These are phyloP conservation scores for Lactarius tabidus DNA, from an alignment of 768 basidiomycete genomes.

Conservation along the genomic window DNA sequence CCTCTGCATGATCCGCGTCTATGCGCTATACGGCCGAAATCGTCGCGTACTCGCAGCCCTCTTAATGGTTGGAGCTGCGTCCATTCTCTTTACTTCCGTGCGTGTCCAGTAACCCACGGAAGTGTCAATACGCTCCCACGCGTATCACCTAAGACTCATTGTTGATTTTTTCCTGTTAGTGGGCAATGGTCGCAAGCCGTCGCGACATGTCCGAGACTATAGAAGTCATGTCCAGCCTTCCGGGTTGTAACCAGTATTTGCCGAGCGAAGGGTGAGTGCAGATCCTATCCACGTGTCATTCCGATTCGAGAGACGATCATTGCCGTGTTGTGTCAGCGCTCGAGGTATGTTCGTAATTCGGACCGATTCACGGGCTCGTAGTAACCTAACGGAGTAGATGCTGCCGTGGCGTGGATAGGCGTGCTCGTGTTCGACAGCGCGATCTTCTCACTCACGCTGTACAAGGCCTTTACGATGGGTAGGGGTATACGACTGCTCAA, in stretches of 20 bases:
- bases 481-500: constrained; percentile 7
- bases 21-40: constrained; percentile 12
- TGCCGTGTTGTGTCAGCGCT: neutral
- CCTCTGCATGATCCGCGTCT: constrained; percentile 7
- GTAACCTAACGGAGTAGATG: constrained; percentile 2
- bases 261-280: constrained; percentile 7
- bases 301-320: neutral
- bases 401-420: constrained; percentile 15
- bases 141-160: neutral
- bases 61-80: neutral
- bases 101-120: neutral
- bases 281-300: neutral
- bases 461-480: constrained; percentile 14
- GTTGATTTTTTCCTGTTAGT: neutral
- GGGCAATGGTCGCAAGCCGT: neutral
- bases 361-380: neutral
- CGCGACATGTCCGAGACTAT: neutral
- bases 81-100: neutral
- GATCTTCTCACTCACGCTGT: constrained; percentile 16
- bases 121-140: neutral
- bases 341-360: neutral
- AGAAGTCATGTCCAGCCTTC: constrained; percentile 2
- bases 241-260: constrained; percentile 10
- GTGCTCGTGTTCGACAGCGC: constrained; percentile 9
- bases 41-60: constrained; percentile 2